Evolutionary conservation across 225 moss, liverwort and hornwort species (phyloP).

Genomic region (Takakia lepidozioides): DNA sequence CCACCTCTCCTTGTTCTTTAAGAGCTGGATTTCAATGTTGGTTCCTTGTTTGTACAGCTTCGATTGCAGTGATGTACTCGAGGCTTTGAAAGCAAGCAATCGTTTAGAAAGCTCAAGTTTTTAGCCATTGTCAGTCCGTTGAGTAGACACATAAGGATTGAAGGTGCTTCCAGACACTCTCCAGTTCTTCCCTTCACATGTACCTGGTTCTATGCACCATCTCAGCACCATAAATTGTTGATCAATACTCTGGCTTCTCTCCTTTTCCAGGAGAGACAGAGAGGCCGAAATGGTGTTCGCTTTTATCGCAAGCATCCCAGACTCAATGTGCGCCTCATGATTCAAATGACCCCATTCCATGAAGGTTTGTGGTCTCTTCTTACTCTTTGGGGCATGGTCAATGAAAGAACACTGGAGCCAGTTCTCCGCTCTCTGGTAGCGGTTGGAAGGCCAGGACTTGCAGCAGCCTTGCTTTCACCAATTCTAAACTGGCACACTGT

Average conservation of each 20-base stretch:
- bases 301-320: slow-evolving; percentile 78
- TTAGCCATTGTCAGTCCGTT: too few relatives aligned
- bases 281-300: slow-evolving; percentile 71
- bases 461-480: slow-evolving; percentile 60
- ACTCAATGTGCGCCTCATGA: slow-evolving; percentile 69
- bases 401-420: slow-evolving; percentile 50
- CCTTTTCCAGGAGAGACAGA: slow-evolving; percentile 80
- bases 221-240: too few relatives aligned
- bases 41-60: too few relatives aligned
- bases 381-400: slow-evolving; percentile 60
- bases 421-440: slow-evolving; percentile 32
- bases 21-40: too few relatives aligned
- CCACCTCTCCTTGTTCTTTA: background rate
- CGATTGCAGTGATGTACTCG: too few relatives aligned
- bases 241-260: too few relatives aligned
- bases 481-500: slow-evolving; percentile 80
- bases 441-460: slow-evolving; percentile 46
- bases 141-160: too few relatives aligned
- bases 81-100: too few relatives aligned
- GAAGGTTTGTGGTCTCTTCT: slow-evolving; percentile 67
- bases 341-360: slow-evolving; percentile 73
- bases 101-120: too few relatives aligned
- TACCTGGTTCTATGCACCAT: too few relatives aligned
- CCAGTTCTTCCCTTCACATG: too few relatives aligned
- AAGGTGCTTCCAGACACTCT: too few relatives aligned